phyloP scores from a whole-genome alignment of 2,329 filamentous ascomycete genomes.

The Ciborinia camelliae region DNA sequence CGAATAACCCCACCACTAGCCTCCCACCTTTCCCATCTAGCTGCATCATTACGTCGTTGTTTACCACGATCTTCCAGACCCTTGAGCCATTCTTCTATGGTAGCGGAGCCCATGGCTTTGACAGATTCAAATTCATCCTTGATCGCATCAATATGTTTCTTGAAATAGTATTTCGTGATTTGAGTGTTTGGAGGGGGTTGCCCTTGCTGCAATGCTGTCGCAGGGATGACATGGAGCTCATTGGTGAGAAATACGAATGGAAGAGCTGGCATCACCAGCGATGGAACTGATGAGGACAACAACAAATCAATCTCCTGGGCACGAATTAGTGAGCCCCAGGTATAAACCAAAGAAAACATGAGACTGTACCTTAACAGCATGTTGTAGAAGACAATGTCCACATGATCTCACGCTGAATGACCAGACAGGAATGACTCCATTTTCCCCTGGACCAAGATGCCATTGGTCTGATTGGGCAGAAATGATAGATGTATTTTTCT shows the following conservation, averaged over 20 bases:
- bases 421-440: conserved; percentile 65
- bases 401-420: conserved; percentile 67
- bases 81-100: conserved; percentile 75
- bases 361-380: conserved; percentile 61
- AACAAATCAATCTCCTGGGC: conserved; percentile 66
- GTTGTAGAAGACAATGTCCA: conserved; percentile 58
- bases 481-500: conserved; percentile 34
- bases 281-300: conserved; percentile 57
- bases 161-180: conserved; percentile 65
- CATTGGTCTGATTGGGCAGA: conserved; percentile 44
- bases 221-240: conserved; percentile 57
- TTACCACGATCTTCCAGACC: conserved; percentile 64
- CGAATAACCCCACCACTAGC: conserved; percentile 35
- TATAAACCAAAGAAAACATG: conserved; percentile 19
- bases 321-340: conserved; percentile 30
- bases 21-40: conserved; percentile 73
- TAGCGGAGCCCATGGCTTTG: conserved; percentile 62
- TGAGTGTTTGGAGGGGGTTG: conserved; percentile 47
- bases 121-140: conserved; percentile 61
- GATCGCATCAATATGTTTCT: conserved; percentile 59
- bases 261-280: conserved; percentile 63
- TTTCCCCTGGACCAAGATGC: conserved; percentile 59
- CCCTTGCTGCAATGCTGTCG: conserved; percentile 51
- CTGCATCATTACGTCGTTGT: conserved; percentile 56
- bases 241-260: conserved; percentile 64